Evolutionary conservation across 257 asterid species (phyloP).

Genomic region (Jaltomata sinuosa): DNA sequence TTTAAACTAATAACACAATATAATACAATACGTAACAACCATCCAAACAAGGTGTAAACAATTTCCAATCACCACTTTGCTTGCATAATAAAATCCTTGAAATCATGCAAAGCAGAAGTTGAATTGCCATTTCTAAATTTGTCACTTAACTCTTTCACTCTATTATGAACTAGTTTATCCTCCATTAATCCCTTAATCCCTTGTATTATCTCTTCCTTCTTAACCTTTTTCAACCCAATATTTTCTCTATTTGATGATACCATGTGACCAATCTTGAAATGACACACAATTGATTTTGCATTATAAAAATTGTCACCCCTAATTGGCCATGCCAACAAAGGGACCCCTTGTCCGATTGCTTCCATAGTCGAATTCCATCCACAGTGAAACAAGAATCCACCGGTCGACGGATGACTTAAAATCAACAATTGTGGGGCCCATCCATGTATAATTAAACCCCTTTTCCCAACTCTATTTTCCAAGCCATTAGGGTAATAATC

Average conservation of each 20-base stretch:
- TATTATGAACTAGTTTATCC: slow-evolving; percentile 34
- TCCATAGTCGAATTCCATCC: slow-evolving; percentile 76
- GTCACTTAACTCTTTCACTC: slow-evolving; percentile 21
- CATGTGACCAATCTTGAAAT: slow-evolving; percentile 38
- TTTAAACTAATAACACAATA: background rate
- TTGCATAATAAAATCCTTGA: background rate
- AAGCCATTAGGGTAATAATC: slow-evolving; percentile 46
- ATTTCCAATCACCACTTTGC: background rate
- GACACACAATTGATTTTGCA: slow-evolving; percentile 36
- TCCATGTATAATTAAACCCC: slow-evolving; percentile 59
- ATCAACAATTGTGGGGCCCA: slow-evolving; percentile 74
- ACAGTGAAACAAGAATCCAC: slow-evolving; percentile 65
- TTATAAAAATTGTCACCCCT: slow-evolving; percentile 67
- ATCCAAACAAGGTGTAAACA: background rate
- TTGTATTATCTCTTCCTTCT: slow-evolving; percentile 26
- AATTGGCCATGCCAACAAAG: slow-evolving; percentile 71
- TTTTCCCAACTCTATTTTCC: slow-evolving; percentile 27
- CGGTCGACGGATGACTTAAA: slow-evolving; percentile 46
- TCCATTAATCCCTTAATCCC: slow-evolving; percentile 46
- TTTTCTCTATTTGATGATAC: slow-evolving; percentile 19
- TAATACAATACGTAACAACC: background rate
- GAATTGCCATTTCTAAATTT: slow-evolving; percentile 34
- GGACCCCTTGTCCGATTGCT: slow-evolving; percentile 50
- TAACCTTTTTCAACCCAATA: slow-evolving; percentile 21
- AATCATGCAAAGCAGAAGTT: background rate